Evolutionary conservation across 2,329 filamentous ascomycete genomes (phyloP).

Genomic region (Endoconidiophora laricicola): DNA sequence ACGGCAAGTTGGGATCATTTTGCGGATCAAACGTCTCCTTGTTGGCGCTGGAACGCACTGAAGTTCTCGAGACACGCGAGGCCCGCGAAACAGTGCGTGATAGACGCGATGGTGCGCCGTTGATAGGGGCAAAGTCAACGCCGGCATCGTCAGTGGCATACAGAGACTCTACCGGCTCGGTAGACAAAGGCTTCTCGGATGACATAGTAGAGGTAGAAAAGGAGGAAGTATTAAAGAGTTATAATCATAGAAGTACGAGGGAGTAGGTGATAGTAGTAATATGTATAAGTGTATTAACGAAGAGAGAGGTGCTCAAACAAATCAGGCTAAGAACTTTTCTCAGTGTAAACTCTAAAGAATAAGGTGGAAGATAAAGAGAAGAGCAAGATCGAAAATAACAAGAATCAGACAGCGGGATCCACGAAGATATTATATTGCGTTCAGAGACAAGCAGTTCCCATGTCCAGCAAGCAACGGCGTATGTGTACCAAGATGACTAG

Average conservation of each 20-base stretch:
- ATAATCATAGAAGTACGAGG: not conserved
- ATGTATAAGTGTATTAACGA: too few relatives aligned
- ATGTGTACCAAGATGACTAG: too few relatives aligned
- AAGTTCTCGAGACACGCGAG: conserved; percentile 13
- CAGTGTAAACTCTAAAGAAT: too few relatives aligned
- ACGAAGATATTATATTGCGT: too few relatives aligned
- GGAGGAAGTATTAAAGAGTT: not conserved
- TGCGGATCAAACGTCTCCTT: conserved; percentile 25
- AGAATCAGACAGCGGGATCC: too few relatives aligned
- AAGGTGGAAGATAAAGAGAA: not conserved
- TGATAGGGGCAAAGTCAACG: conserved; percentile 7
- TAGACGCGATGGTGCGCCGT: conserved; percentile 4
- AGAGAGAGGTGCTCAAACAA: too few relatives aligned
- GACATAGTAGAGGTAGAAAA: not conserved
- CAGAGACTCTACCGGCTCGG: conserved; percentile 1
- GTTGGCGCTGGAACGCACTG: conserved; percentile 13
- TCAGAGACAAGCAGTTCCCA: too few relatives aligned
- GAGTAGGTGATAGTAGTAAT: not conserved
- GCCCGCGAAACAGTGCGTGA: conserved; percentile 14
- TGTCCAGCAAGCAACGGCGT: too few relatives aligned
- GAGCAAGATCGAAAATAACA: too few relatives aligned
- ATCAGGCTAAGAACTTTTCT: too few relatives aligned
- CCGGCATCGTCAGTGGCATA: not conserved
- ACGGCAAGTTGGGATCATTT: conserved; percentile 42
- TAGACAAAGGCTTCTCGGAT: not conserved